Conservation (phyloP, 805 yeast species). For the Clavispora phyllophila region DNA sequence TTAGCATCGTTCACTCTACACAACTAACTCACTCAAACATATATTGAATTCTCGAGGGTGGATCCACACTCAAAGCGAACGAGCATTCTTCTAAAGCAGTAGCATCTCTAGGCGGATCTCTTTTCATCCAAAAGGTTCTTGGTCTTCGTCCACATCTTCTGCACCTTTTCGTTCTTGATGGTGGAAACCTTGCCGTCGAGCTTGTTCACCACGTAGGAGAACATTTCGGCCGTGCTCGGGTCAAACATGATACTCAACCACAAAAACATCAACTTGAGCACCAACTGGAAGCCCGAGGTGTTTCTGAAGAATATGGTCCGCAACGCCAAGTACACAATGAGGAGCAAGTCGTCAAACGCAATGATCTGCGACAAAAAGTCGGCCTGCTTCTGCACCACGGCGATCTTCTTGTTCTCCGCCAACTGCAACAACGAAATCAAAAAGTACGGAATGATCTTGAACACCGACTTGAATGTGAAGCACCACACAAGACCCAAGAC, state of each 20-base stretch:
- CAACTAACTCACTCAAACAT: too few relatives aligned
- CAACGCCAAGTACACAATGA: conserved; percentile 47
- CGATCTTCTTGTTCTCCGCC: conserved; percentile 34
- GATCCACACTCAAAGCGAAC: too few relatives aligned
- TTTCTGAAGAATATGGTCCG: conserved; percentile 63
- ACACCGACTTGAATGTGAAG: conserved; percentile 57
- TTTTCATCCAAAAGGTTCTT: conserved; percentile 28
- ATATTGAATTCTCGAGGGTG: too few relatives aligned
- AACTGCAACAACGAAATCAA: conserved; percentile 57
- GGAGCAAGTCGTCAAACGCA: conserved; percentile 56
- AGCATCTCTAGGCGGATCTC: conserved; percentile 3
- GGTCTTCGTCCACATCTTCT: conserved; percentile 30
- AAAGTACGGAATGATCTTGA: conserved; percentile 59
- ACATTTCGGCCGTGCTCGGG: conserved; percentile 41
- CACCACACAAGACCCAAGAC: conserved; percentile 55
- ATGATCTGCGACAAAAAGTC: conserved; percentile 40
- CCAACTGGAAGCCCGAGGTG: conserved; percentile 65
- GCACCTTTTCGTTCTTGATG: conserved; percentile 42
- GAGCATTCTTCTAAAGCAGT: not conserved
- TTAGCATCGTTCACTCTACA: too few relatives aligned
- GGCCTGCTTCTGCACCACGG: conserved; percentile 35
- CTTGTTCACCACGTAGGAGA: conserved; percentile 36
- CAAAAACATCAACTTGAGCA: conserved; percentile 51
- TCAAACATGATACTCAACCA: conserved; percentile 67
- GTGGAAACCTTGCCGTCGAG: conserved; percentile 39